phyloP scores from a whole-genome alignment of 2,329 filamentous ascomycete genomes.

The Fusarium nodosum region DNA sequence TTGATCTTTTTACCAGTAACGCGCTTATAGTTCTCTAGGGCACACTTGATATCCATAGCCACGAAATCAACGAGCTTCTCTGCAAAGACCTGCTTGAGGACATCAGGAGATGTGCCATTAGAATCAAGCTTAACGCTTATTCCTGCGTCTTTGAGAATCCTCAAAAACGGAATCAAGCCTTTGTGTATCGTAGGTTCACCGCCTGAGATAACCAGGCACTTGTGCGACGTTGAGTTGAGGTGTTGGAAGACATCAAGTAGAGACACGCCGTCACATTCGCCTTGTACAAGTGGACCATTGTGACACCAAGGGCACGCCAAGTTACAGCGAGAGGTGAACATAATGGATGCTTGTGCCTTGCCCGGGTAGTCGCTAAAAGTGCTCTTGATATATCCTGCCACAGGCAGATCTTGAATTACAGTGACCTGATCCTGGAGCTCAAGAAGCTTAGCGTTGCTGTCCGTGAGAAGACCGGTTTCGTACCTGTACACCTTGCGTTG shows the following conservation, averaged over 20 bases:
- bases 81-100: constrained; percentile 13
- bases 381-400: constrained; percentile 42
- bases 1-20: constrained; percentile 40
- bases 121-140: constrained; percentile 43
- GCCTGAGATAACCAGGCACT: constrained; percentile 42
- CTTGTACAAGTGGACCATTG: constrained; percentile 41
- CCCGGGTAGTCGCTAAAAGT: constrained; percentile 45
- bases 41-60: constrained; percentile 48
- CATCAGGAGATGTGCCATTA: constrained; percentile 31
- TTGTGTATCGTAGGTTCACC: constrained; percentile 47
- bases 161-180: constrained; percentile 36
- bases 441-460: neutral
- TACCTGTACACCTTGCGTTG: constrained; percentile 40
- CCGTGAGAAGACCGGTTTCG: neutral
- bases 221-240: constrained; percentile 36
- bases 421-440: constrained; percentile 27
- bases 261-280: constrained; percentile 32
- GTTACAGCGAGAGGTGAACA: constrained; percentile 46
- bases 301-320: constrained; percentile 46
- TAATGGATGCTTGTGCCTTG: constrained; percentile 44
- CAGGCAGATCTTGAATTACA: constrained; percentile 29
- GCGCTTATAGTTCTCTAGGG: constrained; percentile 43
- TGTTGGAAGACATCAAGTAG: constrained; percentile 38
- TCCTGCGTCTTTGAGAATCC: constrained; percentile 29
- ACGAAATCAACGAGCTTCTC: constrained; percentile 40